phyloP scores from a whole-genome alignment of 371 early-diverging fungal species.

The Haplosporangium sp. region DNA sequence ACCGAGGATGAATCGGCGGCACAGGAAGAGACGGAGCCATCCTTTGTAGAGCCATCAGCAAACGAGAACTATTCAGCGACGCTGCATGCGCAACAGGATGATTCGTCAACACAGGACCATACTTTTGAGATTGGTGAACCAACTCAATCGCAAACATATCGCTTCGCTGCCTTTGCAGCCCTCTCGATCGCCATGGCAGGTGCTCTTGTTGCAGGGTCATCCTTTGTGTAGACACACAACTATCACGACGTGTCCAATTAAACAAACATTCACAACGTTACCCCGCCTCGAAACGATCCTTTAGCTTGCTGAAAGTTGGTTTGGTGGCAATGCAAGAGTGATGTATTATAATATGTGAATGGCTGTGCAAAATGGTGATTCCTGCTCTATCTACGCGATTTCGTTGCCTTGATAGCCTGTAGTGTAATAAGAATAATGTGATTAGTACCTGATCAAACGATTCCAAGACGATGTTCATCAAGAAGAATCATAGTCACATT shows the following conservation, averaged over 20 bases:
- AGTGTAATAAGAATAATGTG: not conserved
- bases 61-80: not conserved
- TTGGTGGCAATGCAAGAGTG: slow-evolving; percentile 28
- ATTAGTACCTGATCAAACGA: not conserved
- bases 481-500: too few species aligned
- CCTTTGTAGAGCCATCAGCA: slow-evolving; percentile 4
- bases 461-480: not conserved
- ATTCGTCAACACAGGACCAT: slow-evolving; percentile 15
- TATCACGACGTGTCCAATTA: not conserved
- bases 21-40: slow-evolving; percentile 10
- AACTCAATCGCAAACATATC: slow-evolving; percentile 30
- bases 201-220: slow-evolving; percentile 31
- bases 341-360: slow-evolving; percentile 20
- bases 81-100: not conserved
- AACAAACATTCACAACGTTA: too few species aligned
- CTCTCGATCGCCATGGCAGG: slow-evolving; percentile 27
- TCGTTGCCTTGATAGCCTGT: slow-evolving; percentile 52
- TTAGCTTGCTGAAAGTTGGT: not conserved
- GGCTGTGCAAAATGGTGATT: slow-evolving; percentile 8
- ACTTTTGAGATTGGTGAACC: slow-evolving; percentile 50
- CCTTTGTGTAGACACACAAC: slow-evolving; percentile 5
- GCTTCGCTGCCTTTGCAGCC: slow-evolving; percentile 30
- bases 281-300: too few species aligned
- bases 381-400: slow-evolving; percentile 30
- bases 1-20: not conserved